These are phyloP conservation scores for Leccinum pallidistipes DNA, from an alignment of 1,284 basidiomycete species.

Conservation along the genomic window DNA sequence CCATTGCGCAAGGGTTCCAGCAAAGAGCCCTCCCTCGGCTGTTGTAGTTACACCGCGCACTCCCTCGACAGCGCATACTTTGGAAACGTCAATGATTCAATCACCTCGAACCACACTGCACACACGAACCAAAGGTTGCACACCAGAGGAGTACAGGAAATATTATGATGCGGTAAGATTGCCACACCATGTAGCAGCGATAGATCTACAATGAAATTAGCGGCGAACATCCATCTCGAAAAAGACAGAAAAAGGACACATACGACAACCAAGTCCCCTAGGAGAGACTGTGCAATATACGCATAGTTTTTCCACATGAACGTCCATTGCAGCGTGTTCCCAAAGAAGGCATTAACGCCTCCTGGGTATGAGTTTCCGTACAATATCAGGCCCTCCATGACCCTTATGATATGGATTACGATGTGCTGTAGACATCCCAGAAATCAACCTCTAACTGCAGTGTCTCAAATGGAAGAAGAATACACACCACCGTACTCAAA, in stretches of 20 bases:
- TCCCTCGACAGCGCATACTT: background rate
- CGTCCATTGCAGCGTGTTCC: background rate
- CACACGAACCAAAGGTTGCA: background rate
- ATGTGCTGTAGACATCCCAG: background rate
- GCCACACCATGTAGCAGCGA: background rate
- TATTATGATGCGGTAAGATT: background rate
- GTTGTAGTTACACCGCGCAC: background rate
- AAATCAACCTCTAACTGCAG: background rate
- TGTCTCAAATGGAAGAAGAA: background rate
- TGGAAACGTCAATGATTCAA: background rate
- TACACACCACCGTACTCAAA: conserved; percentile 19
- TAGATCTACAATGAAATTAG: background rate
- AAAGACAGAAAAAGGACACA: background rate
- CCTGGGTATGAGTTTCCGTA: background rate
- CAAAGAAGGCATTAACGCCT: background rate
- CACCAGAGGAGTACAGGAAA: background rate
- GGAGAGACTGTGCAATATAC: background rate
- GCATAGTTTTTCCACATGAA: background rate
- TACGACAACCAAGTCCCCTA: background rate
- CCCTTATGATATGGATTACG: background rate
- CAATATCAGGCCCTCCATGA: conserved; percentile 2
- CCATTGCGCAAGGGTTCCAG: background rate
- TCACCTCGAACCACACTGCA: background rate
- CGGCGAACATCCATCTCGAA: background rate
- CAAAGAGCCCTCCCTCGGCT: background rate